These are phyloP conservation scores for Aspergillus fijiensis DNA, from an alignment of 2,329 filamentous ascomycete genomes.

Conservation along the genomic window DNA sequence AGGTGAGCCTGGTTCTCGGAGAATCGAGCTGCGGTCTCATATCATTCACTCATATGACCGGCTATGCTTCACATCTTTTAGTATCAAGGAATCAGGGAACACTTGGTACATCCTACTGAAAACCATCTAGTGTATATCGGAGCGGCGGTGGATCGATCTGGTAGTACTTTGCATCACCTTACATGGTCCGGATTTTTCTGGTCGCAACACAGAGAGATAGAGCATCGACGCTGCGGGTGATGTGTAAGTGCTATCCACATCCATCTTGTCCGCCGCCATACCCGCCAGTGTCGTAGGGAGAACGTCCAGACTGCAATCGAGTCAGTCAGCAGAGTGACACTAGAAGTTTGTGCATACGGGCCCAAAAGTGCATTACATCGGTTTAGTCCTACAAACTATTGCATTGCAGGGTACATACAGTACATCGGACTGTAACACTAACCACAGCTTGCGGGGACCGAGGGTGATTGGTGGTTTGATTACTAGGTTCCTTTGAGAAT, in stretches of 20 bases:
- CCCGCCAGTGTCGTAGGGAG: constrained; percentile 2
- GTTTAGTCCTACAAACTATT: neutral
- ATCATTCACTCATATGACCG: neutral
- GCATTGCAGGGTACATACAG: neutral
- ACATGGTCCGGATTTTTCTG: neutral
- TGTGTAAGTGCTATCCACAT: constrained; percentile 1
- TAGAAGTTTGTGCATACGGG: neutral
- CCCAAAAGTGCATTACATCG: neutral
- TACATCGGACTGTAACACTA: neutral
- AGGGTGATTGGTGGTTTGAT: neutral
- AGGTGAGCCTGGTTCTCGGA: neutral
- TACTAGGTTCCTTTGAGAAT: neutral
- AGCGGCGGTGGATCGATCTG: neutral
- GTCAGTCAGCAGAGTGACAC: constrained; percentile 3
- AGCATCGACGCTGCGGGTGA: neutral
- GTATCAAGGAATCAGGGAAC: too few species aligned
- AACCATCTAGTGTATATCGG: neutral
- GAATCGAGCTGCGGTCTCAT: neutral
- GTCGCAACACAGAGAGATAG: neutral
- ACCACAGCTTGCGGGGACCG: neutral
- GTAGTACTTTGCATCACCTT: constrained; percentile 1
- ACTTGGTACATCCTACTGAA: too few species aligned
- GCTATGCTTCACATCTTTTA: neutral
- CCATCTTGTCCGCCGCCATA: neutral
- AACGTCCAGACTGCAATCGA: constrained; percentile 4